phyloP scores from a whole-genome alignment of 2,329 filamentous ascomycete species.

The Microdochium paspali region DNA sequence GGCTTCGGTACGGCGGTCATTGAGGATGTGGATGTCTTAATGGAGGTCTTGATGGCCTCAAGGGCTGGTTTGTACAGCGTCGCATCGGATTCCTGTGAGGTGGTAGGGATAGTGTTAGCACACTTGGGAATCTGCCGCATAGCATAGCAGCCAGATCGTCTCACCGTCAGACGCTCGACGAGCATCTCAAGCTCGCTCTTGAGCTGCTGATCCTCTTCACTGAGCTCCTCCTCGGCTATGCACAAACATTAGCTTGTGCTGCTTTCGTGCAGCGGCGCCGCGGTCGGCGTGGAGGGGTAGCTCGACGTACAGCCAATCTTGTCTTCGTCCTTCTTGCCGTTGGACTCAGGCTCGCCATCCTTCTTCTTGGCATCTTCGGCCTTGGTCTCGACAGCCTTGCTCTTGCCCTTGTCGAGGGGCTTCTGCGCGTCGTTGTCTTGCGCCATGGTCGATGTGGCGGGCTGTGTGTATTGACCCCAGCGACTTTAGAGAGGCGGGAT shows the following conservation, averaged over 20 bases:
- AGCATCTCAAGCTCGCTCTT: constrained; percentile 98
- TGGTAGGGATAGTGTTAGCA: too few relatives aligned
- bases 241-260: background rate
- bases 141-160: too few relatives aligned
- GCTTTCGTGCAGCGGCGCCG: background rate
- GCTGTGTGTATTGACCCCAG: constrained; percentile 10
- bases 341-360: constrained; percentile 60
- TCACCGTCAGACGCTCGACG: constrained; percentile 84
- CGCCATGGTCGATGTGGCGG: constrained; percentile 58
- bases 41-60: constrained; percentile 94
- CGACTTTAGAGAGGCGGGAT: constrained; percentile 13
- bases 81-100: constrained; percentile 83
- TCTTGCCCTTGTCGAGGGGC: constrained; percentile 90
- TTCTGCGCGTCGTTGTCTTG: constrained; percentile 84
- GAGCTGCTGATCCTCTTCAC: constrained; percentile 94
- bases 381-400: constrained; percentile 70
- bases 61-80: constrained; percentile 86
- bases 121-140: too few relatives aligned
- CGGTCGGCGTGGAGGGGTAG: background rate
- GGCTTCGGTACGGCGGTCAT: constrained; percentile 99
- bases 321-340: constrained; percentile 72
- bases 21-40: constrained; percentile 97
- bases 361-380: constrained; percentile 49
- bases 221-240: constrained; percentile 70
- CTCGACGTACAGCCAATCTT: constrained; percentile 32